These are phyloP conservation scores for Dillenia turbinata DNA, from an alignment of 164 flowering plant species.

Conservation along the genomic window DNA sequence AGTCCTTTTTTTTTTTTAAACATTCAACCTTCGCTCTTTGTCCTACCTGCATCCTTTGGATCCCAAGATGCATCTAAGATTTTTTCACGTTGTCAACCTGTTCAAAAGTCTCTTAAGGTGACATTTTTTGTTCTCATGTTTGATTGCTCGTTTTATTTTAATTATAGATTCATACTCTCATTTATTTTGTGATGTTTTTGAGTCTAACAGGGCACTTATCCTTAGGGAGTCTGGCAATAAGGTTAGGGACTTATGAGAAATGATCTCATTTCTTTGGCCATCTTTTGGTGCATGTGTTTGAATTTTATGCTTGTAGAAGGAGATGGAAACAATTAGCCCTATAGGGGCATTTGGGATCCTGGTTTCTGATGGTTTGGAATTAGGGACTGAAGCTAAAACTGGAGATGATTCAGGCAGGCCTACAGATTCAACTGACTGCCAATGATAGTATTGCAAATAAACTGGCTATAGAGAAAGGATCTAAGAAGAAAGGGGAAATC, in stretches of 20 bases:
- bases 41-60: constrained; percentile 69
- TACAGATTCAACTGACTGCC: constrained; percentile 39
- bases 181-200: constrained; percentile 23
- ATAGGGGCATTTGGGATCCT: constrained; percentile 28
- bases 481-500: constrained; percentile 82
- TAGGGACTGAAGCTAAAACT: constrained; percentile 36
- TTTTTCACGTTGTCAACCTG: constrained; percentile 66
- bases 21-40: not conserved
- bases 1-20: too few species aligned
- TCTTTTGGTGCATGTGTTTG: too few species aligned
- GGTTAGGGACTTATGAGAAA: constrained; percentile 31
- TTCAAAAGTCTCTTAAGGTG: constrained; percentile 78
- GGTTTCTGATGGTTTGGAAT: constrained; percentile 19
- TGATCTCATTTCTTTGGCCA: too few species aligned
- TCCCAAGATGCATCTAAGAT: constrained; percentile 80
- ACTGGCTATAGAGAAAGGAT: constrained; percentile 54
- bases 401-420: constrained; percentile 32
- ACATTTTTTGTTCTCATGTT: constrained; percentile 1
- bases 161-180: constrained; percentile 3
- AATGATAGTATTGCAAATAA: constrained; percentile 36
- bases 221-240: constrained; percentile 78
- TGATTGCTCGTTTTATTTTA: not conserved
- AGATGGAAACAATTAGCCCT: constrained; percentile 37
- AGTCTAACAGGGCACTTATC: constrained; percentile 64
- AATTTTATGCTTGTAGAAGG: constrained; percentile 21